Conservation (phyloP, 176 grass and related monocot genomes). For the Avena sativa region DNA sequence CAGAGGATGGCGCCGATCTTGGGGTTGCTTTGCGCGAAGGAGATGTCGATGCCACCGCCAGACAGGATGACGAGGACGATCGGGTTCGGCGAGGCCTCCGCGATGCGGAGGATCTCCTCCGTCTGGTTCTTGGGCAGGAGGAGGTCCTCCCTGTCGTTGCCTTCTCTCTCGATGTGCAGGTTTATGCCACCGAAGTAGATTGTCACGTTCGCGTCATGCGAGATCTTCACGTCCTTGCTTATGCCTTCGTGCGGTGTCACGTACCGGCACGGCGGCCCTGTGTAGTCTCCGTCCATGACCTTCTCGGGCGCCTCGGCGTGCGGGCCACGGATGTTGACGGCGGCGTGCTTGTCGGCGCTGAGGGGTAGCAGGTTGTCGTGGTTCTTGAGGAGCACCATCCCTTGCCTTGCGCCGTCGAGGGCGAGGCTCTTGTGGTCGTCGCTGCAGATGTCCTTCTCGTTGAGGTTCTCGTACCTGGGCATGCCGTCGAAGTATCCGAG, state of each 20-base stretch:
- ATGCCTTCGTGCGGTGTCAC: slow-evolving; percentile 48
- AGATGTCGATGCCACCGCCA: slow-evolving; percentile 58
- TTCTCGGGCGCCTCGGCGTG: slow-evolving; percentile 32
- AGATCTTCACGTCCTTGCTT: slow-evolving; percentile 38
- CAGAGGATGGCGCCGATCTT: slow-evolving; percentile 68
- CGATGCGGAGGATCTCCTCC: slow-evolving; percentile 48
- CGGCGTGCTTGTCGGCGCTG: neutral
- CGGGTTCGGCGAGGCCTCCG: slow-evolving; percentile 44
- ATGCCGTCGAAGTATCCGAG: slow-evolving; percentile 73
- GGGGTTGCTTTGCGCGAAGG: slow-evolving; percentile 55
- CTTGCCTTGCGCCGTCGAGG: slow-evolving; percentile 56
- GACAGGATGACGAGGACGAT: slow-evolving; percentile 64
- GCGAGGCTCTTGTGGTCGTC: slow-evolving; percentile 45
- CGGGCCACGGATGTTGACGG: slow-evolving; percentile 48
- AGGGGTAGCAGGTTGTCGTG: slow-evolving; percentile 36
- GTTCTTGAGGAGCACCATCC: slow-evolving; percentile 71
- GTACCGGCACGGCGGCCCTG: slow-evolving; percentile 55
- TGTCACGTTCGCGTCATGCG: slow-evolving; percentile 22
- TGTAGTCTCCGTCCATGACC: slow-evolving; percentile 55
- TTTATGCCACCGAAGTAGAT: slow-evolving; percentile 58
- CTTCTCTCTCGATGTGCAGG: slow-evolving; percentile 54
- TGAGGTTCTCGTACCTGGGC: slow-evolving; percentile 34
- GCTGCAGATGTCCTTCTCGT: slow-evolving; percentile 44
- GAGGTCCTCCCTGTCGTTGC: slow-evolving; percentile 58
- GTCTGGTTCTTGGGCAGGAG: slow-evolving; percentile 60